A percentile compares a stretch with the other conserved stretches of the same genome.
These are phyloP conservation scores for Leishmania major DNA, from an alignment of 208 protist genomes.

Conservation along the genomic window DNA sequence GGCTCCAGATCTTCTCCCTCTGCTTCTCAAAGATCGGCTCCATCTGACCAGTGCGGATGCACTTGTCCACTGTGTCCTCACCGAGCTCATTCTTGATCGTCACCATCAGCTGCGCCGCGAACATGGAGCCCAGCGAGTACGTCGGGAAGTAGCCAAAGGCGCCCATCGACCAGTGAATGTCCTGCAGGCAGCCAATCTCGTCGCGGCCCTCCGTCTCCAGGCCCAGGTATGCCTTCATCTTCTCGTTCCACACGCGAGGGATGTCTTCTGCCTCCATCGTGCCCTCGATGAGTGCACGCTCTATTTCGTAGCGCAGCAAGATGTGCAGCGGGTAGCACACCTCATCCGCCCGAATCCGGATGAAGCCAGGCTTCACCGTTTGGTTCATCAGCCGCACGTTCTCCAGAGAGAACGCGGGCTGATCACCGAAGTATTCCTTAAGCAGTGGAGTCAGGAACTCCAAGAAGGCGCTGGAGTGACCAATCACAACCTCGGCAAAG, in stretches of 20 bases:
- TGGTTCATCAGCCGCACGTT: slow-evolving; percentile 60
- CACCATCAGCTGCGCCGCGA: slow-evolving; percentile 81
- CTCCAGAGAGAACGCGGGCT: slow-evolving; percentile 48
- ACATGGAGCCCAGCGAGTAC: slow-evolving; percentile 84
- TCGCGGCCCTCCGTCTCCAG: slow-evolving; percentile 76
- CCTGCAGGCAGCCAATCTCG: slow-evolving; percentile 85
- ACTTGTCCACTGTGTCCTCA: slow-evolving; percentile 49
- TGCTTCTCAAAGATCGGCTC: slow-evolving; percentile 68
- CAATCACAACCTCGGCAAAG: slow-evolving; percentile 80
- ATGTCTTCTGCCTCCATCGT: slow-evolving; percentile 76
- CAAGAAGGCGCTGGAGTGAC: slow-evolving; percentile 55
- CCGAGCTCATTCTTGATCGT: slow-evolving; percentile 68
- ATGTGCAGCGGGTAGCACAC: slow-evolving; percentile 92
- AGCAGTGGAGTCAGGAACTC: slow-evolving; percentile 57
- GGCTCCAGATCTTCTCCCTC: slow-evolving; percentile 76
- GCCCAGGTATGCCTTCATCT: slow-evolving; percentile 90
- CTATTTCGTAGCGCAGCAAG: slow-evolving; percentile 90
- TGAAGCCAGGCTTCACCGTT: slow-evolving; percentile 65
- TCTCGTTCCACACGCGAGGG: slow-evolving; percentile 81
- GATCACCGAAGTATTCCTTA: slow-evolving; percentile 54
- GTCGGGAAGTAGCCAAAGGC: slow-evolving; percentile 89
- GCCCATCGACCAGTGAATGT: slow-evolving; percentile 85
- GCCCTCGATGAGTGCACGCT: slow-evolving; percentile 85
- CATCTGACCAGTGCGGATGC: slow-evolving; percentile 65
- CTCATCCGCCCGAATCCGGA: slow-evolving; percentile 90